Percentiles rank a stretch among this genome's conserved stretches.
phyloP scores from a whole-genome alignment of 176 grass and related monocot genomes.

The Dactylis glomerata region DNA sequence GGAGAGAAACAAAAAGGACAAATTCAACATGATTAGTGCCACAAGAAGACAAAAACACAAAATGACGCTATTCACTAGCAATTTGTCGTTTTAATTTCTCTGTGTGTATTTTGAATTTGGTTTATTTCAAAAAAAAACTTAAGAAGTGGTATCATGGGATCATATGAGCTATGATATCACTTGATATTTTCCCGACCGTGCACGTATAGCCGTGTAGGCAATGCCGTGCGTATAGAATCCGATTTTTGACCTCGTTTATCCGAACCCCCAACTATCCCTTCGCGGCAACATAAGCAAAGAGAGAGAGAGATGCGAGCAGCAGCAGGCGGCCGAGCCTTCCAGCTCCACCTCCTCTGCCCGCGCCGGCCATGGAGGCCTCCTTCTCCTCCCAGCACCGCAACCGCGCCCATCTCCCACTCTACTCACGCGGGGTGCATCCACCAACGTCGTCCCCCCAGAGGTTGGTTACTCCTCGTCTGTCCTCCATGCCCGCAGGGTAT shows the following conservation, averaged over 20 bases:
- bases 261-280: not conserved
- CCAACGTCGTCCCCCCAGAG: slow-evolving; percentile 9
- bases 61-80: too few species aligned
- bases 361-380: not conserved
- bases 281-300: not conserved
- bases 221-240: not conserved
- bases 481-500: not conserved
- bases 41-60: too few species aligned
- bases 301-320: slow-evolving; percentile 20
- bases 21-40: too few species aligned
- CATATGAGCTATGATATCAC: too few species aligned
- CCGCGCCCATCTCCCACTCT: not conserved
- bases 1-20: too few species aligned
- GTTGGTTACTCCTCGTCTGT: not conserved
- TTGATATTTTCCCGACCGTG: too few species aligned
- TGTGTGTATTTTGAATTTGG: too few species aligned
- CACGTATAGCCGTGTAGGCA: too few species aligned
- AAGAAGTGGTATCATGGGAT: too few species aligned
- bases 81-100: too few species aligned
- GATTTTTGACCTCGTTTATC: not conserved
- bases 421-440: not conserved
- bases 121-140: too few species aligned
- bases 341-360: slow-evolving; percentile 25
- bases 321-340: slow-evolving; percentile 38
- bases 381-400: not conserved